These are phyloP conservation scores for Sordaria brevicollis DNA, from an alignment of 495 filamentous ascomycete species.

Conservation along the genomic window DNA sequence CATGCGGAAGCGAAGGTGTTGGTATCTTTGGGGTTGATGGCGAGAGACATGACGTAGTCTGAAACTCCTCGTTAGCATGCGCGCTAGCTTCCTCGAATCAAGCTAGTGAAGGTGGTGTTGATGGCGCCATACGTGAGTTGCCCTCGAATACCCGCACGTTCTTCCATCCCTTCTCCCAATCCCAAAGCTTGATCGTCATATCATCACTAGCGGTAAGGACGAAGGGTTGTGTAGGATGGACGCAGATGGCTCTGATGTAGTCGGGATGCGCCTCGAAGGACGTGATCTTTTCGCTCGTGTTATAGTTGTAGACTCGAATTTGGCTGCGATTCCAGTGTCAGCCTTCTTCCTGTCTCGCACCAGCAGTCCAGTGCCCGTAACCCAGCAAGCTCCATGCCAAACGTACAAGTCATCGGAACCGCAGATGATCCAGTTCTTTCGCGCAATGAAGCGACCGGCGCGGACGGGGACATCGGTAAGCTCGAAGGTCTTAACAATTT, in stretches of 20 bases:
- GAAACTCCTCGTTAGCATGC: constrained; percentile 3
- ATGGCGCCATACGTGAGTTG: constrained; percentile 54
- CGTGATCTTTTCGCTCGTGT: constrained; percentile 98
- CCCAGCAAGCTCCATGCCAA: not conserved
- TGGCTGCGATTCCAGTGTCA: constrained; percentile 13
- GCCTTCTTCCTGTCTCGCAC: not conserved
- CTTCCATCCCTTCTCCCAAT: constrained; percentile 98
- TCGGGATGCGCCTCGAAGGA: constrained; percentile 97
- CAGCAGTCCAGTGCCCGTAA: not conserved
- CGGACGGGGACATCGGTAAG: constrained; percentile 97
- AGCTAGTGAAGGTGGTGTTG: no score
- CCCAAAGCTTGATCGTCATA: constrained; percentile 99
- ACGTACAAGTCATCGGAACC: constrained; percentile 98
- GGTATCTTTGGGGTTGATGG: constrained; percentile 99
- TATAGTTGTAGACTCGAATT: constrained; percentile 73
- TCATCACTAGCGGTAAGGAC: constrained; percentile 97
- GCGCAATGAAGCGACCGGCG: constrained; percentile 90
- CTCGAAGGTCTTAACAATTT: constrained; percentile 98
- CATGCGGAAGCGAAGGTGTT: constrained; percentile 96
- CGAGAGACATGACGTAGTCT: constrained; percentile 79
- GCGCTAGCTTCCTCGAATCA: not conserved
- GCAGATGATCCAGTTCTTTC: constrained; percentile 99
- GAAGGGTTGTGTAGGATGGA: constrained; percentile 95
- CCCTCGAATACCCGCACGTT: constrained; percentile 97
- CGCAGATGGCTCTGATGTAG: constrained; percentile 93